These are phyloP conservation scores for Tolypocladium paradoxum DNA, from an alignment of 2,329 filamentous ascomycete genomes.

Conservation along the genomic window DNA sequence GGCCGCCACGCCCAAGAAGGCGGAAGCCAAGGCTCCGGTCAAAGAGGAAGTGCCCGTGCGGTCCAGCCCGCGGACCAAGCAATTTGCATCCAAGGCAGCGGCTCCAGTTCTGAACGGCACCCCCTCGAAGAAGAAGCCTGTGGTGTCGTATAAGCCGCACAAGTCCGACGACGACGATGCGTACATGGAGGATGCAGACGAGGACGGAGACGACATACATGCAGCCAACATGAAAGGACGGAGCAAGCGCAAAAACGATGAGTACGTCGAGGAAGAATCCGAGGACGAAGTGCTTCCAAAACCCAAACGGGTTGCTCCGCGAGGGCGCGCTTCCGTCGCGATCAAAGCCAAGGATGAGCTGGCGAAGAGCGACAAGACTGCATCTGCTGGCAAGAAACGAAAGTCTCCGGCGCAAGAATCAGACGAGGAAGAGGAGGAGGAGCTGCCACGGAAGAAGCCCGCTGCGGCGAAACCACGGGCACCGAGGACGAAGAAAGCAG, in stretches of 20 bases:
- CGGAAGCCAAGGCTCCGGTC: constrained; percentile 23
- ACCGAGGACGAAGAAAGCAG: constrained; percentile 52
- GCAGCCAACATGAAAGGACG: constrained; percentile 57
- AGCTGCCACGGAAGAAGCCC: constrained; percentile 46
- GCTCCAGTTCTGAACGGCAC: constrained; percentile 17
- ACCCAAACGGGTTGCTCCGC: constrained; percentile 44
- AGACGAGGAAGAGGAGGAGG: constrained; percentile 47
- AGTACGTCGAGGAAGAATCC: constrained; percentile 62
- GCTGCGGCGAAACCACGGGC: constrained; percentile 48
- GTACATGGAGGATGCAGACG: constrained; percentile 56
- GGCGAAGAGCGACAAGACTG: constrained; percentile 18
- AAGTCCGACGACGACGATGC: constrained; percentile 40
- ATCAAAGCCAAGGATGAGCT: constrained; percentile 11
- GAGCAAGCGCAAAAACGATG: constrained; percentile 60
- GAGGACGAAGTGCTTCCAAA: constrained; percentile 58
- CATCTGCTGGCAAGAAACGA: constrained; percentile 38
- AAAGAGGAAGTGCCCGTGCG: constrained; percentile 35
- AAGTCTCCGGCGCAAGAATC: constrained; percentile 45
- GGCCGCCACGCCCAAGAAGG: constrained; percentile 26
- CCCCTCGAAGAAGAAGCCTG: constrained; percentile 29
- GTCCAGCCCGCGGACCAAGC: constrained; percentile 41
- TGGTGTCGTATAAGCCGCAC: constrained; percentile 29
- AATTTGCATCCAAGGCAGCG: constrained; percentile 19
- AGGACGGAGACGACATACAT: constrained; percentile 72
- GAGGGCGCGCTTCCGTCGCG: constrained; percentile 18